Percentiles rank a stretch among this genome's conserved stretches.
Conservation (phyloP, 352 stramenopile species). For the Globisporangium rhizosaccharum region DNA sequence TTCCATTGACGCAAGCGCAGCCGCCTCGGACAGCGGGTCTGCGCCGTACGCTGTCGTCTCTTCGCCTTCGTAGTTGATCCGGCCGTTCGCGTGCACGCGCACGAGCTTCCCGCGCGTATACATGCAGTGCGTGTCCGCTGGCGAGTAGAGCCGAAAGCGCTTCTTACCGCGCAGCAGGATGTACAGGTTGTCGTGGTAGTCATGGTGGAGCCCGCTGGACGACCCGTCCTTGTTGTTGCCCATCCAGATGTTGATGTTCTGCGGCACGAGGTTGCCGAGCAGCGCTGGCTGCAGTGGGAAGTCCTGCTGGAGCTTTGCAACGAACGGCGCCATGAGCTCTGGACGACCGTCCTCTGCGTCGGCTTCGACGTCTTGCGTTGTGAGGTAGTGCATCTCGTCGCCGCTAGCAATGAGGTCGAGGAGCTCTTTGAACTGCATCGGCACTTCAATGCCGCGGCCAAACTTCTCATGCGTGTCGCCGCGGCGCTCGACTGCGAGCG, state of each 20-base stretch:
- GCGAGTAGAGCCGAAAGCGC: slow-evolving; percentile 92
- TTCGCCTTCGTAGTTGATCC: slow-evolving; percentile 94
- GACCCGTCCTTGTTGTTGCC: slow-evolving; percentile 81
- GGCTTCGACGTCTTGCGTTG: slow-evolving; percentile 85
- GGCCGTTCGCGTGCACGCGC: slow-evolving; percentile 92
- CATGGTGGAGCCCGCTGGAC: slow-evolving; percentile 94
- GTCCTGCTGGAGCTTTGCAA: slow-evolving; percentile 64
- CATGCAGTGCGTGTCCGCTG: slow-evolving; percentile 86
- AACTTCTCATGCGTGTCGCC: slow-evolving; percentile 63
- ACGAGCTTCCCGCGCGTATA: slow-evolving; percentile 84
- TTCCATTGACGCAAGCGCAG: slow-evolving; percentile 52
- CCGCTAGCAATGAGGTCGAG: slow-evolving; percentile 58
- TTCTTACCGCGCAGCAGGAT: slow-evolving; percentile 93
- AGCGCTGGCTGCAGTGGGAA: slow-evolving; percentile 86
- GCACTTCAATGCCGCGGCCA: slow-evolving; percentile 79
- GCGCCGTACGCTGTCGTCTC: slow-evolving; percentile 77
- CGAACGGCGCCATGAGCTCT: slow-evolving; percentile 82
- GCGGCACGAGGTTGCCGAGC: slow-evolving; percentile 84
- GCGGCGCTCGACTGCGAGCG: slow-evolving; percentile 79
- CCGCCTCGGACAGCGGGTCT: slow-evolving; percentile 48
- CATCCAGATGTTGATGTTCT: slow-evolving; percentile 98
- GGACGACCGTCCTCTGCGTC: slow-evolving; percentile 65
- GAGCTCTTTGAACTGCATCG: slow-evolving; percentile 77
- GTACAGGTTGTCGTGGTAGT: slow-evolving; percentile 99
- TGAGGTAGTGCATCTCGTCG: slow-evolving; percentile 86